These are phyloP conservation scores for Leptoxyphium fumago DNA, from an alignment of 2,329 filamentous ascomycete species.

Conservation along the genomic window DNA sequence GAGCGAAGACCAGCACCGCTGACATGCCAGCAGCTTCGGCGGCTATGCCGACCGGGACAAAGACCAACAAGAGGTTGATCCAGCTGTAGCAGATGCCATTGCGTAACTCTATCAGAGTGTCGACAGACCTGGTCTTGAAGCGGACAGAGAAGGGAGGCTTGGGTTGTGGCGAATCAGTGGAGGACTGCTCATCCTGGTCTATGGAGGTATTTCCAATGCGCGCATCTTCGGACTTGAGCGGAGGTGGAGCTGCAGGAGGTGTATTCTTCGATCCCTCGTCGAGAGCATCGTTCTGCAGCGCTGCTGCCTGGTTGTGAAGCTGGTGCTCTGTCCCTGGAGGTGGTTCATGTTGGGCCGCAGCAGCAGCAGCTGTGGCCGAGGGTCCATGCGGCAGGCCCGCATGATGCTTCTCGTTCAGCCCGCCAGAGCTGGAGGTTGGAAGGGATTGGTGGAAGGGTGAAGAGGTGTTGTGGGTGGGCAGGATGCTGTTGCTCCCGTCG, in stretches of 20 bases:
- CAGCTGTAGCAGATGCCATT: constrained; percentile 56
- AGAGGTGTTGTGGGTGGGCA: constrained; percentile 12
- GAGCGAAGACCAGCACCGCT: constrained; percentile 32
- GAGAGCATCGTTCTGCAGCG: constrained; percentile 8
- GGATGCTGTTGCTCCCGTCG: constrained; percentile 14
- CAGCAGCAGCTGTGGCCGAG: neutral
- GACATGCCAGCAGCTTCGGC: constrained; percentile 33
- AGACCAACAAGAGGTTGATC: constrained; percentile 62
- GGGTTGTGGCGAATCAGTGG: constrained; percentile 10
- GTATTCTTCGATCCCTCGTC: constrained; percentile 8
- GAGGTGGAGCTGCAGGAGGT: constrained; percentile 23
- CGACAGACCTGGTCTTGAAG: constrained; percentile 28
- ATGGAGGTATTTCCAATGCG: constrained; percentile 40
- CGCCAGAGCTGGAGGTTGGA: constrained; percentile 15
- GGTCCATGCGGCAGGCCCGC: constrained; percentile 11
- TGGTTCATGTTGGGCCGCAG: too few relatives aligned
- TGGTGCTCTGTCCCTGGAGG: too few relatives aligned
- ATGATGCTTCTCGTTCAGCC: constrained; percentile 14
- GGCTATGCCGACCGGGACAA: constrained; percentile 64
- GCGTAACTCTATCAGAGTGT: constrained; percentile 5
- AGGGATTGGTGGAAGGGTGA: neutral
- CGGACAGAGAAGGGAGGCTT: constrained; percentile 35
- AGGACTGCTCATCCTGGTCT: constrained; percentile 15
- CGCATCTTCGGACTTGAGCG: constrained; percentile 33
- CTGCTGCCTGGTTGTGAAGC: neutral